Conservation (phyloP, 2,329 filamentous ascomycete species). For the Rosellinia necatrix region DNA sequence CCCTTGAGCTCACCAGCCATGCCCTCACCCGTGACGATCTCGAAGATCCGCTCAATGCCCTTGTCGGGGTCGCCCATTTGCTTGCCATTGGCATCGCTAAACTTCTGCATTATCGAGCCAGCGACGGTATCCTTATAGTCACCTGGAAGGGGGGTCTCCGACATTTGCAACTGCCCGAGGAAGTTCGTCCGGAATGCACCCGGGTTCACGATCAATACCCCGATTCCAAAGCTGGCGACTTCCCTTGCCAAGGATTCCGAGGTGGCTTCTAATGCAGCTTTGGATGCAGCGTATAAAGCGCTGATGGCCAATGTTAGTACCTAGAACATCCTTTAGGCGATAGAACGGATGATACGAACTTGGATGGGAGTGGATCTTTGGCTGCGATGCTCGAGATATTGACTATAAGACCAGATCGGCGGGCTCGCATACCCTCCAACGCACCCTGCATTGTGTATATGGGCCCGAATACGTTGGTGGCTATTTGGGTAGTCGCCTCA, state of each 20-base stretch:
- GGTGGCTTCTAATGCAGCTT: constrained; percentile 47
- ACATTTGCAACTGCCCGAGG: constrained; percentile 31
- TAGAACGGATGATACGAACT: constrained; percentile 13
- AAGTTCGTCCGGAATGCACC: constrained; percentile 50
- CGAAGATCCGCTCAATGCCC: constrained; percentile 44
- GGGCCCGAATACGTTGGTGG: constrained; percentile 40
- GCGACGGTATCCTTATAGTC: constrained; percentile 31
- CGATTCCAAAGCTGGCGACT: constrained; percentile 42
- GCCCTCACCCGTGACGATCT: constrained; percentile 42
- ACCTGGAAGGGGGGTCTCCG: constrained; percentile 28
- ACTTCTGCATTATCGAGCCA: constrained; percentile 18
- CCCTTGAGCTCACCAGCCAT: constrained; percentile 40
- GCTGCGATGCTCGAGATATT: constrained; percentile 38
- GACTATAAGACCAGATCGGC: constrained; percentile 35
- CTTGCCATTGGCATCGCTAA: constrained; percentile 29
- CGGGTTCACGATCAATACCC: constrained; percentile 48
- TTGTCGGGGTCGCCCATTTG: constrained; percentile 44
- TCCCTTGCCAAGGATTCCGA: constrained; percentile 46
- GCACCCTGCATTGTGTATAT: constrained; percentile 38
- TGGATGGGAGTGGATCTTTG: constrained; percentile 30
- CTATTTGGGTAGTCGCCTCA: constrained; percentile 33
- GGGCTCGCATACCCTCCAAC: constrained; percentile 36
- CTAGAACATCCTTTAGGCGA: not conserved
- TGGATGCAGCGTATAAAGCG: constrained; percentile 39
- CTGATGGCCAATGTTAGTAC: not conserved